Evolutionary conservation across 1,284 basidiomycete genomes (phyloP).

Genomic region (Cryptococcus sp.): DNA sequence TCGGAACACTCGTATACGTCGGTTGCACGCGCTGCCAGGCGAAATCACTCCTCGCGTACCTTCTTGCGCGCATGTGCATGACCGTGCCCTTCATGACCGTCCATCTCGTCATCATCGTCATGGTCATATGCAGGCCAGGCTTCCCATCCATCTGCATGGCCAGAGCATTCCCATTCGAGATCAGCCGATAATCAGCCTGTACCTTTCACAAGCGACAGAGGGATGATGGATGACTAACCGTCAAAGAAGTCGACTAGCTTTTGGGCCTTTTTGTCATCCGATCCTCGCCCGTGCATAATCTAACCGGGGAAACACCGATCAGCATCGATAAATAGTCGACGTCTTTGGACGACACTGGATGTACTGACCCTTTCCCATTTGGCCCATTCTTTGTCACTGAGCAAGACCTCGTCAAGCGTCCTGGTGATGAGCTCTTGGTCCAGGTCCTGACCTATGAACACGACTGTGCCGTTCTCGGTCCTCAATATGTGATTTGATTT

Average conservation of each 20-base stretch:
- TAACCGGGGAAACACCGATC: constrained; percentile 1
- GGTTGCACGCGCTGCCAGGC: no score
- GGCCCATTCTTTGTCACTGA: constrained; percentile 53
- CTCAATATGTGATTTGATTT: background rate
- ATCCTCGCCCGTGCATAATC: constrained; percentile 47
- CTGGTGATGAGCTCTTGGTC: constrained; percentile 43
- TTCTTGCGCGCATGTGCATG: no score
- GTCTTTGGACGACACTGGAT: background rate
- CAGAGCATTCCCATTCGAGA: background rate
- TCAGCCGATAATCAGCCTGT: background rate
- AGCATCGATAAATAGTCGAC: background rate
- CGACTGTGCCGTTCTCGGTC: constrained; percentile 11
- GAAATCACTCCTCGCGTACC: no score
- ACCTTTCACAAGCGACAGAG: background rate
- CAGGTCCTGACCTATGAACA: constrained; percentile 50
- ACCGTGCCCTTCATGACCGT: no score
- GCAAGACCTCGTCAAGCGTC: constrained; percentile 49
- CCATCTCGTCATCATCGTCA: no score
- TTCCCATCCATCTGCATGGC: constrained; percentile 40
- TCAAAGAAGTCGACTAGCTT: constrained; percentile 48
- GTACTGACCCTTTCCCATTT: constrained; percentile 43
- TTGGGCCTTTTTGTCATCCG: constrained; percentile 39
- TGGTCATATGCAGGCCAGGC: constrained; percentile 38
- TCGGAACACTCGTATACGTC: no score
- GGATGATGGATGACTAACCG: constrained; percentile 28